Base-by-base conservation (phyloP, 495 filamentous ascomycete genomes). In the Aspergillus coremiiformis region DNA sequence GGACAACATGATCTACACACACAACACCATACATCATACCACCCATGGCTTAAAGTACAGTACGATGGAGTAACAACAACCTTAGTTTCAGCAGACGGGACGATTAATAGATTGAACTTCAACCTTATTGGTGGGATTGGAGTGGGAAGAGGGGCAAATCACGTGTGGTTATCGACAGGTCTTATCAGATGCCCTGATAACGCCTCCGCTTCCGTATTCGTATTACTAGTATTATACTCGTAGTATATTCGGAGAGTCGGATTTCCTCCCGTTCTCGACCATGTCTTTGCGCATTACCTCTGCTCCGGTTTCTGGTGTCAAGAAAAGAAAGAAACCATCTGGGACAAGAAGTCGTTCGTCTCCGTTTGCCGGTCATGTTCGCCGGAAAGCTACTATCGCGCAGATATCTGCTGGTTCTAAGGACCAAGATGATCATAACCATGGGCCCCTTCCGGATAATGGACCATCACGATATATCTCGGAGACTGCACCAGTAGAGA, bases 381-480 rank as follows among this genome's bases (percentile, higher is more conserved):
- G 81, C 47, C 81, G 76, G 47, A 86, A 87, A 60, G 72, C 80
- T 0, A n/a, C n/a, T n/a, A 62, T 66, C 49, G 64, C 63, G 51
- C 60, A 59, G 32, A 55, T 66, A 46, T 53, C 66, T 47, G 54
- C 47, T 51, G 59, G 60, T 60, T n/a, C n/a, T n/a, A n/a, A n/a
- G n/a, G n/a, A n/a, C n/a, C 35, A 17, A 17, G 71, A 73, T 44
- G 67, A 76, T 23, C 69, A 68, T 17, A 75, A 83, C 35, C 74
- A 75, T 24, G 63, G 59, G 20, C 60, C 61, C 5, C 58, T 78
- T 6, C 66, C 71, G 8, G 75, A 76, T 44, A 15, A 64, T 37
- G 73, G 73, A 21, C 22, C 55, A 11, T 72, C 71, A 15, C 63
- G 52, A 20, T 67, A 67, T 44, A 66, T 74, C 23, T 56, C 70